Evolutionary conservation across 371 early-diverging fungal genomes (phyloP).

Genomic region (Parasitella parasitica): DNA sequence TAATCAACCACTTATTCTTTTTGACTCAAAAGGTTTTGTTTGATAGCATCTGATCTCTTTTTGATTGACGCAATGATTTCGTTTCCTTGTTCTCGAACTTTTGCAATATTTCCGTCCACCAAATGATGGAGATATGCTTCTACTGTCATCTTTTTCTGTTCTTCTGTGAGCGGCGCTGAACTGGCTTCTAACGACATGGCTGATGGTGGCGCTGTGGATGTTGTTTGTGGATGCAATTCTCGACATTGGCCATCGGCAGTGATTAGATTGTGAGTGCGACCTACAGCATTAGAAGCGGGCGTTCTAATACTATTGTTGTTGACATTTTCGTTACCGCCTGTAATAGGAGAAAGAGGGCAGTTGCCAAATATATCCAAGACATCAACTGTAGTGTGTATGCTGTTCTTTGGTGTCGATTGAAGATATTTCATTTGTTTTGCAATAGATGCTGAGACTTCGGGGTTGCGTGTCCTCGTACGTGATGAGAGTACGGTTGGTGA

Average conservation of each 20-base stretch:
- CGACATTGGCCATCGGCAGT: background rate
- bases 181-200: background rate
- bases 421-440: background rate
- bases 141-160: conserved; percentile 9
- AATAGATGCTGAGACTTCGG: background rate
- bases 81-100: background rate
- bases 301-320: background rate
- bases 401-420: conserved; percentile 10
- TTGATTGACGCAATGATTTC: background rate
- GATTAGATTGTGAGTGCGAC: background rate
- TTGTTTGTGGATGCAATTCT: too few relatives aligned
- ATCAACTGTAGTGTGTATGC: background rate
- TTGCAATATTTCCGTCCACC: background rate
- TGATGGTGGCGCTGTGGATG: background rate
- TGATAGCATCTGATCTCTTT: background rate
- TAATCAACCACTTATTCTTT: background rate
- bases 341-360: conserved; percentile 7
- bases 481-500: background rate
- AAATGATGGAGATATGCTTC: background rate
- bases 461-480: background rate
- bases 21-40: background rate
- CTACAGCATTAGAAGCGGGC: background rate
- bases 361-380: conserved; percentile 3
- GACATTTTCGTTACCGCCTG: background rate
- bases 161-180: background rate